These are phyloP conservation scores for Colletotrichum australisinense DNA, from an alignment of 2,329 filamentous ascomycete genomes.

Conservation along the genomic window DNA sequence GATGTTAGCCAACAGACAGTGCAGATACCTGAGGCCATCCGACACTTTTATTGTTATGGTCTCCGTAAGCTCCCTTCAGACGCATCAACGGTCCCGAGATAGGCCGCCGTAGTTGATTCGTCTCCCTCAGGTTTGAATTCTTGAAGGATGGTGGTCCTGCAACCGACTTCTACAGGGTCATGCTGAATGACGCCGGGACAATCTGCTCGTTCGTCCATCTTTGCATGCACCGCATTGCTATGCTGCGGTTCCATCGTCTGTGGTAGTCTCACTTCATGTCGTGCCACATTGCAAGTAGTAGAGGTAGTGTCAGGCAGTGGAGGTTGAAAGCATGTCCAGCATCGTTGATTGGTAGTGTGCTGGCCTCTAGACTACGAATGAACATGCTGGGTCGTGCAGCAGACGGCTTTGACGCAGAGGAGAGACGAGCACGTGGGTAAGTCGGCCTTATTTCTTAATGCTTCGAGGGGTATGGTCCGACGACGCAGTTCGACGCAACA, in stretches of 20 bases:
- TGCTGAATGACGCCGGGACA: conserved; percentile 8
- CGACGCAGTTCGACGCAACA: conserved; percentile 3
- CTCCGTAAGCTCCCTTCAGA: not conserved
- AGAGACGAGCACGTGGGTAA: conserved; percentile 24
- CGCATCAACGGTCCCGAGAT: not conserved
- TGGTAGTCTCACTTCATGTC: conserved; percentile 5
- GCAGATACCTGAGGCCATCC: conserved; percentile 4
- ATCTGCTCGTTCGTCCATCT: conserved; percentile 19
- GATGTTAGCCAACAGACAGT: conserved; percentile 16
- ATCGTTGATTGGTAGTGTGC: conserved; percentile 19
- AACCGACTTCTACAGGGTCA: not conserved
- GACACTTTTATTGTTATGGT: not conserved
- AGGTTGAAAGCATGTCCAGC: not conserved
- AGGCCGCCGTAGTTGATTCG: conserved; percentile 2
- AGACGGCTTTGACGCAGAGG: conserved; percentile 1
- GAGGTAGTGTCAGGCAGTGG: conserved; percentile 18
- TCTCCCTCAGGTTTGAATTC: conserved; percentile 1
- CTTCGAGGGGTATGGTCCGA: not conserved
- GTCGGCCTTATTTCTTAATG: not conserved
- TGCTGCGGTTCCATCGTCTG: conserved; percentile 20
- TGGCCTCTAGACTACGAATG: conserved; percentile 12
- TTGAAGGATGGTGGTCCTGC: conserved; percentile 9
- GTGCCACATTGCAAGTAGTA: conserved; percentile 24
- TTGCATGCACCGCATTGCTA: conserved; percentile 6
- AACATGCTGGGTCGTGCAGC: conserved; percentile 17